These are phyloP conservation scores for Aspergillus calidoustus DNA, from an alignment of 2,329 filamentous ascomycete genomes.

Conservation along the genomic window DNA sequence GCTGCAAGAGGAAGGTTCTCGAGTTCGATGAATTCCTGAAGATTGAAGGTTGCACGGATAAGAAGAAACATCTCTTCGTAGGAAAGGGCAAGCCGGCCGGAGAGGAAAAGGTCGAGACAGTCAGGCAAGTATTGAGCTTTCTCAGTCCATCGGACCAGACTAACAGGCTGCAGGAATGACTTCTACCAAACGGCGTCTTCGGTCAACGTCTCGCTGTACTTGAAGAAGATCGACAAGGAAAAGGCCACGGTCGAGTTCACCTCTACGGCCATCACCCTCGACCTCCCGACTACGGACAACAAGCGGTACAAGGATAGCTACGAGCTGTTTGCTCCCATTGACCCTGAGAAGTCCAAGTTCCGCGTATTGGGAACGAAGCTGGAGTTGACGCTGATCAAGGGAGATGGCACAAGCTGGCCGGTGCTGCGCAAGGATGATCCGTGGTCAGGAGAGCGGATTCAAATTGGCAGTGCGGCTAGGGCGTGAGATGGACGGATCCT, in stretches of 20 bases:
- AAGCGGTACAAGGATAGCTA: conserved; percentile 80
- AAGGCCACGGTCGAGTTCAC: conserved; percentile 73
- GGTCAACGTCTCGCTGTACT: conserved; percentile 89
- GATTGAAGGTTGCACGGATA: conserved; percentile 87
- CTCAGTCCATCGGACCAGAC: not conserved
- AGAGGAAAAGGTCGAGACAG: conserved; percentile 78
- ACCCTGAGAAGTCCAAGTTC: conserved; percentile 73
- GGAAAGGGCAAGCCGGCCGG: conserved; percentile 68
- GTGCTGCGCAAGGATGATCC: conserved; percentile 79
- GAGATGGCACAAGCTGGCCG: conserved; percentile 80
- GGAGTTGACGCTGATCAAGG: conserved; percentile 75
- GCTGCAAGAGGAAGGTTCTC: conserved; percentile 91
- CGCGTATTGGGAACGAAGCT: conserved; percentile 89
- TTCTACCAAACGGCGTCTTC: conserved; percentile 90
- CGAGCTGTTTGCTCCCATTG: conserved; percentile 76
- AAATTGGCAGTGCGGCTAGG: conserved; percentile 79
- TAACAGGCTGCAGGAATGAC: conserved; percentile 65
- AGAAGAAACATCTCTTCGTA: conserved; percentile 81
- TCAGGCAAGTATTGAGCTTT: conserved; percentile 62
- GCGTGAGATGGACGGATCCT: conserved; percentile 37
- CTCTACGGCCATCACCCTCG: conserved; percentile 67
- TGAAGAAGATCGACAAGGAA: conserved; percentile 94
- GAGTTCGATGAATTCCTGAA: conserved; percentile 99
- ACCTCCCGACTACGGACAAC: conserved; percentile 82
- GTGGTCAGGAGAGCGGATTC: conserved; percentile 78